Conservation (phyloP, 768 basidiomycete species). For the Mycena kentingensis region DNA sequence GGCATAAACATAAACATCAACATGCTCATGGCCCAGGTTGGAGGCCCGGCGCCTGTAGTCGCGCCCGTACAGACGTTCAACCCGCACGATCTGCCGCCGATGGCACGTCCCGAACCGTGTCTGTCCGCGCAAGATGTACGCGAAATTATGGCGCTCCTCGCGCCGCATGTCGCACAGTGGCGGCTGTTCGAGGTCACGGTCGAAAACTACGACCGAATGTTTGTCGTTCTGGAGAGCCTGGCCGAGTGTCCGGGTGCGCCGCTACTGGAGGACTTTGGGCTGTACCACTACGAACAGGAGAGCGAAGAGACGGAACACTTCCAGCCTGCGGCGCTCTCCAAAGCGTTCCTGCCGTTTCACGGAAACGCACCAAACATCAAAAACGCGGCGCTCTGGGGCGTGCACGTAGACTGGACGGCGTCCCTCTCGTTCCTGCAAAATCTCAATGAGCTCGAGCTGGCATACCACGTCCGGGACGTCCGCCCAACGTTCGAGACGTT, state of each 20-base stretch:
- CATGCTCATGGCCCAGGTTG: too few relatives aligned
- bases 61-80: too few relatives aligned
- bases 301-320: conserved; percentile 44
- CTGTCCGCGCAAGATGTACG: conserved; percentile 37
- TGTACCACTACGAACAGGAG: conserved; percentile 58
- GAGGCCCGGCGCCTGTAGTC: too few relatives aligned
- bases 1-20: too few relatives aligned
- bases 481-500: conserved; percentile 62
- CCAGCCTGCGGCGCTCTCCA: conserved; percentile 40
- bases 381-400: conserved; percentile 60
- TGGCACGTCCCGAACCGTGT: conserved; percentile 19
- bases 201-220: conserved; percentile 49
- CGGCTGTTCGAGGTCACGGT: conserved; percentile 49
- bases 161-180: conserved; percentile 60
- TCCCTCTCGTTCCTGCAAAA: conserved; percentile 44
- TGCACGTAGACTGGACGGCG: conserved; percentile 68
- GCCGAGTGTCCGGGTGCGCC: conserved; percentile 50
- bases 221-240: conserved; percentile 43
- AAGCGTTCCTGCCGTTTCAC: conserved; percentile 51
- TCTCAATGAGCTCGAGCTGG: conserved; percentile 56
- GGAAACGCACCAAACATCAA: conserved; percentile 56
- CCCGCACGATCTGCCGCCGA: too few relatives aligned
- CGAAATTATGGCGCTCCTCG: conserved; percentile 44
- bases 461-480: conserved; percentile 63
- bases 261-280: conserved; percentile 51